Conservation (phyloP, 1,139 yeast genomes). For the Blastobotrys proliferans region DNA sequence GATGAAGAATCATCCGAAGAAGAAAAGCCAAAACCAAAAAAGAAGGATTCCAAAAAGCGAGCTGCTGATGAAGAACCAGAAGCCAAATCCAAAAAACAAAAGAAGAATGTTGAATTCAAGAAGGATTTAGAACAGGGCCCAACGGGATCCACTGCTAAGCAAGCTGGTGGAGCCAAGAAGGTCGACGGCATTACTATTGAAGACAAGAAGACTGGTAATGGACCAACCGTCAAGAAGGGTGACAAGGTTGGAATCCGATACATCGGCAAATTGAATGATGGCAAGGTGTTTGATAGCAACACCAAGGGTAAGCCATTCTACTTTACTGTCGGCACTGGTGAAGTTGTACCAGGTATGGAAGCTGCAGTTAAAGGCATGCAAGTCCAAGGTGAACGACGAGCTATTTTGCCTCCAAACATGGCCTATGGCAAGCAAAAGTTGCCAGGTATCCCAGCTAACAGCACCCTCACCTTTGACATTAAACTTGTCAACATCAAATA, state of each 20-base stretch:
- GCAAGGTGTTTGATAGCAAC: slow-evolving; percentile 94
- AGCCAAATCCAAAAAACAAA: slow-evolving; percentile 32
- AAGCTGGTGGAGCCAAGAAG: slow-evolving; percentile 59
- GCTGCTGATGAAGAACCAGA: slow-evolving; percentile 31
- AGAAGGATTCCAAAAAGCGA: slow-evolving; percentile 43
- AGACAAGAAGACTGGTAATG: slow-evolving; percentile 87
- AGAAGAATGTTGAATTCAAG: slow-evolving; percentile 71
- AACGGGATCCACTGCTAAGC: slow-evolving; percentile 37
- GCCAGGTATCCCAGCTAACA: slow-evolving; percentile 97
- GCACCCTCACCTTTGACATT: slow-evolving; percentile 92
- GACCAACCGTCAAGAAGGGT: slow-evolving; percentile 83
- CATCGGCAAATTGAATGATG: slow-evolving; percentile 95
- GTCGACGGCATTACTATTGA: slow-evolving; percentile 92
- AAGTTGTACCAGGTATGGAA: slow-evolving; percentile 98
- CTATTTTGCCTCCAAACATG: slow-evolving; percentile 90
- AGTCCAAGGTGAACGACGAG: slow-evolving; percentile 98
- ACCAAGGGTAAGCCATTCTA: slow-evolving; percentile 94
- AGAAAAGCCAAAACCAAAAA: slow-evolving; percentile 42
- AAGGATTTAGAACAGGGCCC: slow-evolving; percentile 94
- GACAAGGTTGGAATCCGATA: slow-evolving; percentile 94
- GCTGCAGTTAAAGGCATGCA: slow-evolving; percentile 98
- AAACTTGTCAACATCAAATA: slow-evolving; percentile 88
- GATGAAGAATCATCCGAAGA: slow-evolving; percentile 54
- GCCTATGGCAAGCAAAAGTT: slow-evolving; percentile 92
- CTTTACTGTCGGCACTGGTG: slow-evolving; percentile 92